These are phyloP conservation scores for Breynia disticha DNA, from an alignment of 441 rosid genomes.

Conservation along the genomic window DNA sequence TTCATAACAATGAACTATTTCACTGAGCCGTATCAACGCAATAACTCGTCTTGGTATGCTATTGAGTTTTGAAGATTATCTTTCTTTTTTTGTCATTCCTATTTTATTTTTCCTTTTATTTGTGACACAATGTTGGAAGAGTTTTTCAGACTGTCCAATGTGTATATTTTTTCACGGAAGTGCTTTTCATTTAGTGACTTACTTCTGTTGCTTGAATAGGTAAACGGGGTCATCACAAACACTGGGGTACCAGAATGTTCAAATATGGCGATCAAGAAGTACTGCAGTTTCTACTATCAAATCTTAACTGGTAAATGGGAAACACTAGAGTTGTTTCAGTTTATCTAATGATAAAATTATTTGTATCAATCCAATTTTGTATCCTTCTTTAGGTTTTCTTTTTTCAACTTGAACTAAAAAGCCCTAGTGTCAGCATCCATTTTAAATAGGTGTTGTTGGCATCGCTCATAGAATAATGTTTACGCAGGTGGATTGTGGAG, in stretches of 20 bases:
- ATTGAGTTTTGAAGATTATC: background rate
- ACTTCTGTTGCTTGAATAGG: conserved; percentile 35
- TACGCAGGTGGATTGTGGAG: conserved; percentile 89
- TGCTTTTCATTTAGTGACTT: conserved; percentile 4
- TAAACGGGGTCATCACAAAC: conserved; percentile 88
- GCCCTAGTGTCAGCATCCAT: background rate
- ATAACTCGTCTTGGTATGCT: background rate
- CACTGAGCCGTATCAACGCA: background rate
- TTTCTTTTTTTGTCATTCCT: background rate
- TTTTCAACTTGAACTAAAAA: background rate
- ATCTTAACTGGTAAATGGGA: conserved; percentile 77
- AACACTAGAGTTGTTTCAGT: conserved; percentile 7
- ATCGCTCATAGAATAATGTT: conserved; percentile 25
- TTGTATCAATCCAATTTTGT: background rate
- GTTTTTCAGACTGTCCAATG: background rate
- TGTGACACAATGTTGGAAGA: background rate
- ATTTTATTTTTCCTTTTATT: background rate
- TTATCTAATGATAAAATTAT: background rate
- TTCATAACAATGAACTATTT: background rate
- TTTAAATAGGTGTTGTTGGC: conserved; percentile 15
- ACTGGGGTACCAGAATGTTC: conserved; percentile 99
- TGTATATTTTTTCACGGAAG: background rate
- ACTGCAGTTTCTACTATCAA: conserved; percentile 79
- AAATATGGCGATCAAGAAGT: conserved; percentile 90
- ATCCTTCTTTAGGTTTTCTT: background rate